Evolutionary conservation across 371 early-diverging fungal species (phyloP).

Genomic region (Sanchytrium tribonematis): DNA sequence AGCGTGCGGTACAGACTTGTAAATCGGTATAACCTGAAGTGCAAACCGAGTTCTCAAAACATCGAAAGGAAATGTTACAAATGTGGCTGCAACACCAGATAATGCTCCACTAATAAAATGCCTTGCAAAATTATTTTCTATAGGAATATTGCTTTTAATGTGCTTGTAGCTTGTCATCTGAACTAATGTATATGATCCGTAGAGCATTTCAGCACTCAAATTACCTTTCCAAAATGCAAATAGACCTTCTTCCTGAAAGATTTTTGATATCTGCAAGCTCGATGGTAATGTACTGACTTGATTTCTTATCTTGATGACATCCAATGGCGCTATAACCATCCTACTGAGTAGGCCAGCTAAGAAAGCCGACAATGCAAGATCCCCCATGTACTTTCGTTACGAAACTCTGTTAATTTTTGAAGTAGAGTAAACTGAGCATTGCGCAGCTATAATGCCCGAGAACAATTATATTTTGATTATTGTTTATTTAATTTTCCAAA

Average conservation of each 20-base stretch:
- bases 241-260: slow-evolving; percentile 39
- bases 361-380: neutral
- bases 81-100: slow-evolving; percentile 47
- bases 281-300: slow-evolving; percentile 18
- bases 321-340: slow-evolving; percentile 49
- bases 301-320: slow-evolving; percentile 67
- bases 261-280: slow-evolving; percentile 18
- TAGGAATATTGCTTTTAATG: slow-evolving; percentile 3
- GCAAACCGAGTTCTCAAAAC: slow-evolving; percentile 71
- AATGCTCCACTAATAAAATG: slow-evolving; percentile 25
- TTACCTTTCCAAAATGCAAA: slow-evolving; percentile 73
- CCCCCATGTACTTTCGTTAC: too few species aligned
- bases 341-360: slow-evolving; percentile 16
- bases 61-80: slow-evolving; percentile 68
- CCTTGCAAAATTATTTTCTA: neutral
- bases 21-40: slow-evolving; percentile 34
- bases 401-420: too few species aligned
- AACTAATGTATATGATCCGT: slow-evolving; percentile 53
- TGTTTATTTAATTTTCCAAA: slow-evolving; percentile 15
- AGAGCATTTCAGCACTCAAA: slow-evolving; percentile 58
- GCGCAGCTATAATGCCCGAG: too few species aligned
- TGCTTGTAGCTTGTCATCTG: slow-evolving; percentile 51
- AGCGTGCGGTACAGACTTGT: slow-evolving; percentile 30
- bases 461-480: too few species aligned
- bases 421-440: too few species aligned